Evolutionary conservation across 2,329 filamentous ascomycete genomes (phyloP), one percentile per base, ranked within the genome.

Genomic region (Chaetothyriales sp.): DNA sequence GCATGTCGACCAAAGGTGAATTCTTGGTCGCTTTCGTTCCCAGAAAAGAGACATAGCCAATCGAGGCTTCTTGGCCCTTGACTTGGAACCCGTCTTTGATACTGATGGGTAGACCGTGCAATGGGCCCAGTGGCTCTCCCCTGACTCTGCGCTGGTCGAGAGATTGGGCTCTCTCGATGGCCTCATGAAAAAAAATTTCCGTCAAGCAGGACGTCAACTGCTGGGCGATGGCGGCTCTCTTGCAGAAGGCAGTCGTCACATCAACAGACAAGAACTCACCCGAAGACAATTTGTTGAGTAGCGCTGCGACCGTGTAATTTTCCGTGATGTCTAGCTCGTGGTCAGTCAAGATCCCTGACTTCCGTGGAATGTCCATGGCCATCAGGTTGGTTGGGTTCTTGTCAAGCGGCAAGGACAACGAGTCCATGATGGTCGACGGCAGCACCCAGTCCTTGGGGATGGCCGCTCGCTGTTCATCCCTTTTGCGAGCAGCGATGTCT

Each of bases 321-420:
- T 75, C 71, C 0, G 75, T 77, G 46, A 77, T 76, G 4, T 63
- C 62, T 5, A 75, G 54, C 58, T 77, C 74, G 25, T 64, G 59
- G 0, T 64, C 40, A 0, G 69, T 67, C n/a, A 77, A 58, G 15
- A 77, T 61, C 4, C 73, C 73, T 37, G 69, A 72, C 49, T 64
- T 51, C 40, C 61, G 49, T 10, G 70, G 69, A 9, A 73, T 57
- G 13, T 52, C 52, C 2, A 65, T 64, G 37, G 70, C 70, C 54
- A 62, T 51, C 2, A 60, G 49, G 10, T 46, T 46, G 48, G 56
- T 58, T 13, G 53, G 20, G 56, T 60, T 51, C 48, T 54, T 53
- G 6, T 55, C 55, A 18, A 58, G 49, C 4, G 56, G 57, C 10
- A 47, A 55, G 2, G n/a, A 22, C 44, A 59, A 43, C 22, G 46